Evolutionary conservation across 148 eudicot species (phyloP).

Genomic region (Rhododendron vialii): DNA sequence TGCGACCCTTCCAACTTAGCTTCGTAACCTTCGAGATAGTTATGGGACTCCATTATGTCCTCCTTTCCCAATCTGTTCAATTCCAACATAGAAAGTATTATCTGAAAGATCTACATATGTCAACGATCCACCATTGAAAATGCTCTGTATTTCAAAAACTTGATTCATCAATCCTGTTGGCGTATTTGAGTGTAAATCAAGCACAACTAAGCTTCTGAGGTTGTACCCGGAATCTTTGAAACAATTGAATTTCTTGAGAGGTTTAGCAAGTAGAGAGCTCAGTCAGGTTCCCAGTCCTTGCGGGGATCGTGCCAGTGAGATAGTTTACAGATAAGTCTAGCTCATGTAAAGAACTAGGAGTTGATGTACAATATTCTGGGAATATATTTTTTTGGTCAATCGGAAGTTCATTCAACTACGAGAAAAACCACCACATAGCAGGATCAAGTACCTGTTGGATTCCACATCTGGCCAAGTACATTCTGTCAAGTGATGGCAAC

Average conservation of each 20-base stretch:
- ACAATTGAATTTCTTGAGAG: slow-evolving; percentile 33
- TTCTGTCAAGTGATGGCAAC: slow-evolving; percentile 34
- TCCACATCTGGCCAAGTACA: slow-evolving; percentile 23
- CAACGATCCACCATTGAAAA: slow-evolving; percentile 25
- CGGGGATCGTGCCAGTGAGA: slow-evolving; percentile 45
- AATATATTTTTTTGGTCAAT: neutral
- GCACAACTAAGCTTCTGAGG: slow-evolving; percentile 14
- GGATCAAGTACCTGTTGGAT: slow-evolving; percentile 21
- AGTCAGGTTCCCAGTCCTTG: neutral
- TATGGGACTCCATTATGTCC: slow-evolving; percentile 21
- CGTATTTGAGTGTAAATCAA: neutral
- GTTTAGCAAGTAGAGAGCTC: slow-evolving; percentile 39
- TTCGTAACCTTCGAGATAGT: slow-evolving; percentile 30
- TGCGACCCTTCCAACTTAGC: slow-evolving; percentile 24
- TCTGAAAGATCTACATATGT: slow-evolving; percentile 38
- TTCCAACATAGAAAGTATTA: slow-evolving; percentile 36
- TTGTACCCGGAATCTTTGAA: neutral
- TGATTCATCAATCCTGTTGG: slow-evolving; percentile 19
- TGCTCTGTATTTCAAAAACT: slow-evolving; percentile 30
- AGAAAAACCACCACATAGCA: no score
- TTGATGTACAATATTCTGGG: slow-evolving; percentile 20
- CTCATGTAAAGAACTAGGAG: slow-evolving; percentile 27
- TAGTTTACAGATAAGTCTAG: slow-evolving; percentile 48
- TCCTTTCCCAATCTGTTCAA: slow-evolving; percentile 35
- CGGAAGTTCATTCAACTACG: no score